Evolutionary conservation across 169 alveolate species (phyloP), one percentile per base, ranked within the genome.

Genomic region (Plasmodium reichenowi): DNA sequence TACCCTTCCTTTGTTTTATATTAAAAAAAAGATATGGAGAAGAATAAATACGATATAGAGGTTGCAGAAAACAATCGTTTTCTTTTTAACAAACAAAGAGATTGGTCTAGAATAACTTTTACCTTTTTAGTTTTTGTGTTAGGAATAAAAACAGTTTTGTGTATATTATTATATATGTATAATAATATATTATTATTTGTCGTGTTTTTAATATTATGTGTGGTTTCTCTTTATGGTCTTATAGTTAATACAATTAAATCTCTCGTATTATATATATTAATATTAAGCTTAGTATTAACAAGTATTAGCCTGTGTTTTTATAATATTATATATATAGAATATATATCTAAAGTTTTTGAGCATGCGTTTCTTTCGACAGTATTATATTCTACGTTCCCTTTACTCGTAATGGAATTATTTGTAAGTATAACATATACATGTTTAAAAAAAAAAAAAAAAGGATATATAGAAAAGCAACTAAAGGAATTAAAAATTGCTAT

Each of bases 51-150:
- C 10, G 47, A 38, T 38, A 38, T 38, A 38, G 89, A 43, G 15
- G 20, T 3, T 3, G 5, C 24, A 74, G 67, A 64, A 70, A 15
- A 47, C 54, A 64, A 29, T 38, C 15, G 76, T 5, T 24, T 66
- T 66, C 26, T 54, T 26, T 64, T 48, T 66, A 20, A 26, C 9
- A 78, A 63, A 22, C 48, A 45, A 71, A 48, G 29, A 20, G 58
- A 78, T 56, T 78, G 89, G 89, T 15, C 59, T 2, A 67, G 71
- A 78, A 78, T 78, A 52, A 63, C 66, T 66, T 78, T 78, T 67
- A 78, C 76, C 68, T 78, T 78, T 56, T 71, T 78, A 59, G 89
- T 78, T 43, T 78, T 78, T 66, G 75, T 78, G 67, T 58, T 78
- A 20, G 89, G 89, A 7, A 78, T 78, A 43, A 78, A 78, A 78